Base-by-base conservation (phyloP, 2,329 filamentous ascomycete species). In the Herpotrichia juniperi region DNA sequence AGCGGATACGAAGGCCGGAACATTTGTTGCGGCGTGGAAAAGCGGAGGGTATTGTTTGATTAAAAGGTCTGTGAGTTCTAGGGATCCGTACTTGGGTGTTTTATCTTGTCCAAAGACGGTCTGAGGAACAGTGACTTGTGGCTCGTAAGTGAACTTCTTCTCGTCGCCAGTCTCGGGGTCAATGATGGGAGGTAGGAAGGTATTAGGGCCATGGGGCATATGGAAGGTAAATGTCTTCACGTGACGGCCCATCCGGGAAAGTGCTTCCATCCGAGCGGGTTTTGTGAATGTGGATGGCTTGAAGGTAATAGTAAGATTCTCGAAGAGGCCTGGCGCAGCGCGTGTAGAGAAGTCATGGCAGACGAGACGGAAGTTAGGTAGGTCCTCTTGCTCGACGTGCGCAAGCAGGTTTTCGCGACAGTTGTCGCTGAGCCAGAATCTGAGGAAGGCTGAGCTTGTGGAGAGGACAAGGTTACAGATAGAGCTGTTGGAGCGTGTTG, bases 21-120 rank as follows among this genome's bases (percentile, higher is more conserved):
- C 88, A 68, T 96, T 94, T 54, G 90, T 93, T 7, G 92, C 90
- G 6, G 91, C 90, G 68, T 96, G 92, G 76, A 96, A 96, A 2
- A 96, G 78, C 5, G 92, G 90, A 46, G 91, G 90, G 66, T 96
- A 96, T 75, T 96, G 91, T 68, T 91, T 86, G 12, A 91, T 90
- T 54, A 96, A 81, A 52, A 96, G 82, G 67, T 93, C 88, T 55
- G 87, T 91, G 65, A 94, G 85, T 64, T 91, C 89, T 62, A 83
- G 81, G 70, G 87, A 90, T 61, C 88, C 90, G 71, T 96, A 96
- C 75, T 91, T 93, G 46, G 88, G 89, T 48, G 86, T 67, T 62
- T 74, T 79, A 57, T 83, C 80, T 61, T 86, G 76, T 40, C 83
- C 48, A 80, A 84, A 58, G 22, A 64, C 57, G 25, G 82, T 82